Conservation (phyloP, 2,329 filamentous ascomycete species). For the Cercospora sp. region DNA sequence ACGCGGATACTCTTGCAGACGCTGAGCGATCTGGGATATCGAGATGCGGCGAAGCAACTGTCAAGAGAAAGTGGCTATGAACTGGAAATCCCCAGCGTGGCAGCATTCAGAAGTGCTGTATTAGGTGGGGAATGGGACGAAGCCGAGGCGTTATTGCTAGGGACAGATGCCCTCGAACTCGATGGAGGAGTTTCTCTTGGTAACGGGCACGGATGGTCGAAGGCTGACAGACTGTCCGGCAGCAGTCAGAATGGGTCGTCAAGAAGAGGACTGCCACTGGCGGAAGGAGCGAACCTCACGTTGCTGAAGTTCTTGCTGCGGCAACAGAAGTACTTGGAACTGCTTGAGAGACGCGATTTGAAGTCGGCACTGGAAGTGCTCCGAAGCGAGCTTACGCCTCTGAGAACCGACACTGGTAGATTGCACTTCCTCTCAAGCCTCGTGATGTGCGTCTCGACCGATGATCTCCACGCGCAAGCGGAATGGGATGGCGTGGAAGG, state of each 20-base stretch:
- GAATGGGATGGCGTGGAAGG: constrained; percentile 82
- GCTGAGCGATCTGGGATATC: constrained; percentile 83
- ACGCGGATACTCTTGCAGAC: constrained; percentile 91
- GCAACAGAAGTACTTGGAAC: constrained; percentile 92
- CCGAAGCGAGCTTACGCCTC: constrained; percentile 80
- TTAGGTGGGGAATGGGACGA: constrained; percentile 77
- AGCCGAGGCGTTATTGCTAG: constrained; percentile 79
- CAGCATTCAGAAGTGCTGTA: constrained; percentile 80
- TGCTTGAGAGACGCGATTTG: constrained; percentile 76
- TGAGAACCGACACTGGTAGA: constrained; percentile 74
- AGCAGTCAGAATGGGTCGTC: constrained; percentile 34
- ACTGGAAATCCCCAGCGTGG: constrained; percentile 81
- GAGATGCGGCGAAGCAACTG: constrained; percentile 71
- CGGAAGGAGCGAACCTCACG: constrained; percentile 71
- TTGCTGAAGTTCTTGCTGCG: constrained; percentile 85
- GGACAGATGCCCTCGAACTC: constrained; percentile 45
- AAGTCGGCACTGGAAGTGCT: constrained; percentile 77
- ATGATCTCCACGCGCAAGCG: constrained; percentile 74
- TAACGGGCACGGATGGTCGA: constrained; percentile 34
- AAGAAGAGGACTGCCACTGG: constrained; percentile 65
- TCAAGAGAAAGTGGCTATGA: constrained; percentile 82
- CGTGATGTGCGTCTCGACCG: constrained; percentile 80
- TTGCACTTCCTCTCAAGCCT: constrained; percentile 76
- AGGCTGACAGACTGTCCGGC: constrained; percentile 28
- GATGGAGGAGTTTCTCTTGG: constrained; percentile 45